A percentile compares a stretch with the other conserved stretches of the same genome.
Evolutionary conservation across 768 basidiomycete species (phyloP).

Genomic region (Leccinellum luteum): DNA sequence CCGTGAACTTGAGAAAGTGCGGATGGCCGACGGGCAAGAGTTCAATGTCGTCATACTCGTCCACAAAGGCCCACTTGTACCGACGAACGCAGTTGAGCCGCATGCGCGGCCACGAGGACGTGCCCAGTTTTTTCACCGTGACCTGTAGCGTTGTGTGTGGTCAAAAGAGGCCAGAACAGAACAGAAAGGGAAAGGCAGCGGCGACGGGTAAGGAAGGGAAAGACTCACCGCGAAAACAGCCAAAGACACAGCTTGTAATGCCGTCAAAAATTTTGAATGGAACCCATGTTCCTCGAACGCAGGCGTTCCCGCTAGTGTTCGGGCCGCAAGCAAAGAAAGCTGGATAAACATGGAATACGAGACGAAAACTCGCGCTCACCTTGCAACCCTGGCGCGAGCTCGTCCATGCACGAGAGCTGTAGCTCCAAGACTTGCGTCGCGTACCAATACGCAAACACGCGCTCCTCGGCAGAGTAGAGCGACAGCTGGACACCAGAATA

Average conservation of each 20-base stretch:
- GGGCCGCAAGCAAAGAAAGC: not conserved
- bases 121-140: slow-evolving; percentile 44
- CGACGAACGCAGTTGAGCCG: slow-evolving; percentile 59
- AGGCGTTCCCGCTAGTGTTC: slow-evolving; percentile 13
- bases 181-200: not conserved
- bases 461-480: slow-evolving; percentile 66
- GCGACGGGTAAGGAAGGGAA: not conserved
- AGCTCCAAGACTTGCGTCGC: slow-evolving; percentile 51
- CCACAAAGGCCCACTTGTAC: slow-evolving; percentile 76
- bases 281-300: slow-evolving; percentile 46
- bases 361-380: slow-evolving; percentile 31
- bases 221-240: slow-evolving; percentile 53
- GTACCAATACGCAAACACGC: slow-evolving; percentile 77
- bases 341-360: not conserved
- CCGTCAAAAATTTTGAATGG: slow-evolving; percentile 51
- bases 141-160: slow-evolving; percentile 34
- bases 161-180: not conserved
- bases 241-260: slow-evolving; percentile 53
- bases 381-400: slow-evolving; percentile 38
- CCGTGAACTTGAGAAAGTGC: slow-evolving; percentile 48
- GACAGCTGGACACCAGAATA: slow-evolving; percentile 77
- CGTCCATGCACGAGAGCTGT: slow-evolving; percentile 55
- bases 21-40: slow-evolving; percentile 52
- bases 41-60: slow-evolving; percentile 53
- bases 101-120: slow-evolving; percentile 46